These are phyloP conservation scores for Chlamydomonas eustigma DNA, from an alignment of 139 green algal genomes.

Conservation along the genomic window DNA sequence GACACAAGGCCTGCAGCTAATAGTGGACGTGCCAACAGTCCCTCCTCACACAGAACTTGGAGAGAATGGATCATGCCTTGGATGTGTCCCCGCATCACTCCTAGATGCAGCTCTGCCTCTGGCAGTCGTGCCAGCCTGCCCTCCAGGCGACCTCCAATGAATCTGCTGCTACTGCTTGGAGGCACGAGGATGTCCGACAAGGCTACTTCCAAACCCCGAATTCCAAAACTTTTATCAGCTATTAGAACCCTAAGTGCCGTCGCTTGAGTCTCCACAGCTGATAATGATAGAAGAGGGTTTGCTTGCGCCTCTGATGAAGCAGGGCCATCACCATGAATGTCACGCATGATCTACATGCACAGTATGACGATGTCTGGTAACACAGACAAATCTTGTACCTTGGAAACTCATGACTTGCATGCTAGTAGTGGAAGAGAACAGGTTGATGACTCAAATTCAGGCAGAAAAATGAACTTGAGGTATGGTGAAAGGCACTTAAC, in stretches of 20 bases:
- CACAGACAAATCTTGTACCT: too few species aligned
- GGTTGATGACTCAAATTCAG: neutral
- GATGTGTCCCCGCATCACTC: neutral
- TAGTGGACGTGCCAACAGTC: neutral
- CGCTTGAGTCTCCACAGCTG: conserved; percentile 25
- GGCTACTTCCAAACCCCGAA: conserved; percentile 1
- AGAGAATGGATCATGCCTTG: neutral
- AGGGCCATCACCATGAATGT: neutral
- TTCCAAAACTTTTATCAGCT: conserved; percentile 23
- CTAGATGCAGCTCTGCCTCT: neutral
- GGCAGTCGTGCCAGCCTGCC: neutral
- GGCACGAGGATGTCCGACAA: neutral
- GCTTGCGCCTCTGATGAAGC: neutral
- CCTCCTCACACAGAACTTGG: neutral
- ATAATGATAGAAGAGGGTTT: neutral
- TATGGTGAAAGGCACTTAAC: too few species aligned
- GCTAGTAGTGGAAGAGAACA: neutral
- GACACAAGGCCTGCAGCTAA: neutral
- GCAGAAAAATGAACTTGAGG: neutral
- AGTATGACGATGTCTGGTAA: too few species aligned
- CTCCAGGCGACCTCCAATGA: too few species aligned
- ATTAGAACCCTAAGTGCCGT: conserved; percentile 32
- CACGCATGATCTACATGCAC: neutral
- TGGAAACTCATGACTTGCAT: neutral
- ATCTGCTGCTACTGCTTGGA: neutral